Base-by-base conservation (phyloP, 1,139 yeast species). In the Yamadazyma dushanensis region DNA sequence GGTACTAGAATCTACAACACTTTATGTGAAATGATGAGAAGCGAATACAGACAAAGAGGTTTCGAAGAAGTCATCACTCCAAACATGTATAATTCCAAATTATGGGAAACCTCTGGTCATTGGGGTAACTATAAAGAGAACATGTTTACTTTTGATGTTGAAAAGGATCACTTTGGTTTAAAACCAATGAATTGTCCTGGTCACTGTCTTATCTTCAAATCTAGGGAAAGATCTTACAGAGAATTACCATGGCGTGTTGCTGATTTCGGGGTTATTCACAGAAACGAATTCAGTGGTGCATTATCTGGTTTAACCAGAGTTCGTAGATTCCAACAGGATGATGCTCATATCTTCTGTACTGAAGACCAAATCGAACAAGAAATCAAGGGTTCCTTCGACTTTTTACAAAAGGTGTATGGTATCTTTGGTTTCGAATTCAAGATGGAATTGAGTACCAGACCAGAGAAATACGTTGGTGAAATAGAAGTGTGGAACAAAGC, bases 161-260 rank as follows among this genome's bases (percentile, higher is more conserved):
- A 31, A 18, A 25, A 31, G 6, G 34, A 31, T 8, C 61, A 67
- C 2, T 87, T 72, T 55, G 97, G 96, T 43, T 77, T 92, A 47
- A 92, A 92, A 62, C 97, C 98, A 50, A 92, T 92, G 98, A 92
- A 92, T 70, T 90, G 97, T 69, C 98, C 98, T 14, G 97, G 97
- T 34, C 98, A 92, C 64, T 90, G 97, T 72, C 61, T 92, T 46
- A 75, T 92, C 57, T 92, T 86, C 70, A 83, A 83, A 55, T 66
- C 89, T 36, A 80, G 92, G 59, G 95, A 87, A 59, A 81, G 96
- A 62, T 86, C 96, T 2, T 88, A 89, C 67, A 79, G 95, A 56
- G 97, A 92, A 59, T 72, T 92, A 61, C 98, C 98, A 45, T 79
- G 95, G 81, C 81, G 97, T 70, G 89, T 86, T 62, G 94, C 96